Base-by-base conservation (phyloP, 169 alveolate genomes). In the Eimeria brunetti region DNA sequence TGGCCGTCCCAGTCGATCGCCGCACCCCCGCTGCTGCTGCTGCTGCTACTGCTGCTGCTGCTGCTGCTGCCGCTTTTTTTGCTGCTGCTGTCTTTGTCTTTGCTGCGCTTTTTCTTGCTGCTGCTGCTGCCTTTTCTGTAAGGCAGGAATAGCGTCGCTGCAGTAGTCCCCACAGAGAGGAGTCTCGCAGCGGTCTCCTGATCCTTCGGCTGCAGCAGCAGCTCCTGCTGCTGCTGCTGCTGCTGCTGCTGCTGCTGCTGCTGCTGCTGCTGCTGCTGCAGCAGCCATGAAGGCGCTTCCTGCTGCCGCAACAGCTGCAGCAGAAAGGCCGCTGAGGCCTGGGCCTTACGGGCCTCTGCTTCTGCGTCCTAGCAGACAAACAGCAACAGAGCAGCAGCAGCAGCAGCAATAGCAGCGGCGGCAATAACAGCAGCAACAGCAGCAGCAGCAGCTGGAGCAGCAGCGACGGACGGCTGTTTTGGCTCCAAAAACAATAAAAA, bases 1-100 rank as follows among this genome's bases (percentile, higher is more conserved):
- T 83, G 90, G 14, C 90, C 90, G 62, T 83, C 75, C 90, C 90
- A 83, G 90, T 83, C 90, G 36, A 83, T n/a, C 44, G 90, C 51
- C 22, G 76, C 53, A 27, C 71, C 16, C 56, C 41, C n/a, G 76
- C 76, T 33, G 51, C 76, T 83, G 90, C 90, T 83, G 76, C 73
- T 49, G 49, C 53, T 73, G 58, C 53, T 73, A 53, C 53, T 38
- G 84, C 30, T 73, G 56, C 33, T 73, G 58, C 84, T 33, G 75
- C 76, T 53, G 90, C 90, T 83, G 76, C 20, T 20, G 69, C 69
- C 69, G 20, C n/a, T n/a, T n/a, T n/a, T n/a, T n/a, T n/a, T n/a
- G n/a, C n/a, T n/a, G n/a, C n/a, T n/a, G n/a, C n/a, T n/a, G 20
- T n/a, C n/a, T n/a, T n/a, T n/a, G n/a, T n/a, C n/a, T n/a, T n/a